Percentiles rank a stretch among this genome's conserved stretches.
These are phyloP conservation scores for Vaccinium corymbosum DNA, from an alignment of 148 eudicot genomes.

Conservation along the genomic window DNA sequence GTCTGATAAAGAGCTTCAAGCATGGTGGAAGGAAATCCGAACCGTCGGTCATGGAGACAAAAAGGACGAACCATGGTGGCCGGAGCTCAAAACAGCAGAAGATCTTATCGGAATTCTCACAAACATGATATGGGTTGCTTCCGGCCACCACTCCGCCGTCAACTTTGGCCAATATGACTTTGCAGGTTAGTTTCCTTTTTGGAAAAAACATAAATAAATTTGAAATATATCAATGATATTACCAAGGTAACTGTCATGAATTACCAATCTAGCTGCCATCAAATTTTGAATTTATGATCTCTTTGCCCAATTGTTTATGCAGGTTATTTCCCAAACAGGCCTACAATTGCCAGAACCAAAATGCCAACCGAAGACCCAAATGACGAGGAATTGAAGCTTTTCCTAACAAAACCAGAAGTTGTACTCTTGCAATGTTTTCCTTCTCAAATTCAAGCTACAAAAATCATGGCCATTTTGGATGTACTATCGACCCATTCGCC, in stretches of 20 bases:
- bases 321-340: conserved; percentile 65
- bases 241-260: too few species aligned
- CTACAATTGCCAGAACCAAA: conserved; percentile 47
- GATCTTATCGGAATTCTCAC: conserved; percentile 52
- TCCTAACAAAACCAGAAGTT: conserved; percentile 31
- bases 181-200: conserved; percentile 51
- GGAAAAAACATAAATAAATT: too few species aligned
- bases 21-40: too few species aligned
- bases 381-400: conserved; percentile 27
- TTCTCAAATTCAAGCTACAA: conserved; percentile 50
- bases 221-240: too few species aligned
- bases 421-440: conserved; percentile 41
- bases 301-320: conserved; percentile 25
- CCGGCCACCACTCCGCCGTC: conserved; percentile 78
- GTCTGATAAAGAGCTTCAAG: conserved; percentile 2
- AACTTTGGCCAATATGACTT: conserved; percentile 79
- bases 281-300: too few species aligned
- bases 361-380: conserved; percentile 60
- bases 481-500: conserved; percentile 59
- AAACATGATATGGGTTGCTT: conserved; percentile 72
- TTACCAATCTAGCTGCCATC: too few species aligned
- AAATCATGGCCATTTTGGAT: conserved; percentile 45
- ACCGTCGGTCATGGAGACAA: too few species aligned
- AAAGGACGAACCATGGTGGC: too few species aligned
- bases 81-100: conserved; percentile 27